Percentiles rank a stretch among this genome's conserved stretches.
Evolutionary conservation across 192 early-diverging fungal species (phyloP).

Genomic region (Dissophora globulifera): DNA sequence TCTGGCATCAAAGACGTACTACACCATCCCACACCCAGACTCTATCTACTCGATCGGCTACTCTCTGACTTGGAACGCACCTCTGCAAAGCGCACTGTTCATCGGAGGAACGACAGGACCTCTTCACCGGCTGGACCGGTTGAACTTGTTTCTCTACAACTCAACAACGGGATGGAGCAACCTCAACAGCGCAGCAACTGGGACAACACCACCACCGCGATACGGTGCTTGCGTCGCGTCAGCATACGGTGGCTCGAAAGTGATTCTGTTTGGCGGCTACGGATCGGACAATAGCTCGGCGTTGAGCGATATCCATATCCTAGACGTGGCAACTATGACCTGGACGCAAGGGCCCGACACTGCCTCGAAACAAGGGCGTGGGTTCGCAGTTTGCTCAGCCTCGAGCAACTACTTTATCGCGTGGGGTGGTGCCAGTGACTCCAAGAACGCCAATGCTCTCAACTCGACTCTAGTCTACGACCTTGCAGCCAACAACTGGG

Average conservation of each 20-base stretch:
- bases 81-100: too few relatives aligned
- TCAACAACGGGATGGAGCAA: background rate
- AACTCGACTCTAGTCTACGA: slow-evolving; percentile 13
- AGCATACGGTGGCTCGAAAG: background rate
- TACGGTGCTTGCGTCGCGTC: background rate
- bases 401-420: background rate
- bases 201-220: background rate
- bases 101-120: too few relatives aligned
- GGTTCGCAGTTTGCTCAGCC: background rate
- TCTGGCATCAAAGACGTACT: too few relatives aligned
- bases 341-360: background rate
- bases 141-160: background rate
- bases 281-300: background rate
- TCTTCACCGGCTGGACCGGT: too few relatives aligned
- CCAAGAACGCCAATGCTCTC: background rate
- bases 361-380: background rate
- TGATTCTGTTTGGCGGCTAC: background rate
- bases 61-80: too few relatives aligned
- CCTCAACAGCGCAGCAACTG: background rate
- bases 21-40: too few relatives aligned
- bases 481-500: slow-evolving; percentile 2
- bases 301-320: background rate
- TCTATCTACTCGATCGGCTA: too few relatives aligned
- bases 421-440: background rate
- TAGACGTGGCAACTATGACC: background rate